Conservation (phyloP, 208 protist genomes). For the Phytomonas francai region DNA sequence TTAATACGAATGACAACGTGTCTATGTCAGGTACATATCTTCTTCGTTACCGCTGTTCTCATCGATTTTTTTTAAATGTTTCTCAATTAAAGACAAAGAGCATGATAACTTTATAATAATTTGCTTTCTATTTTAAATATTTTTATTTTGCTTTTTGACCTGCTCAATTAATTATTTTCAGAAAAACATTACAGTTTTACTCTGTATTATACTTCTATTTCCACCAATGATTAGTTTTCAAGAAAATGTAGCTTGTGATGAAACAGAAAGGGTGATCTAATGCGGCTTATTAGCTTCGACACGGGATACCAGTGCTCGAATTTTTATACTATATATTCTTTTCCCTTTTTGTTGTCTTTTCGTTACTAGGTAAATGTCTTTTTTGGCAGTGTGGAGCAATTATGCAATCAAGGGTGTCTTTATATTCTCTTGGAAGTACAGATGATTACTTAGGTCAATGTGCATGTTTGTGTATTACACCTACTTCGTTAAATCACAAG, state of each 20-base stretch:
- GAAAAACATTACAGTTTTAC: neutral
- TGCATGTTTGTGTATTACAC: neutral
- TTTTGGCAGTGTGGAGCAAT: neutral
- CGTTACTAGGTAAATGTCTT: neutral
- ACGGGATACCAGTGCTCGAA: neutral
- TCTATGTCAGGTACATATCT: neutral
- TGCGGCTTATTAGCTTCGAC: neutral
- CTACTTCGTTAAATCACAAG: conserved; percentile 10
- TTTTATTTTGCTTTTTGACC: neutral
- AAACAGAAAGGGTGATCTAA: neutral
- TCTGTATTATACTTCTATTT: conserved; percentile 4
- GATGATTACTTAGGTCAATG: conserved; percentile 16
- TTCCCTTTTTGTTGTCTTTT: neutral
- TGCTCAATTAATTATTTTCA: neutral
- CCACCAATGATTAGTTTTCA: neutral
- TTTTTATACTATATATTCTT: neutral
- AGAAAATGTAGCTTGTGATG: neutral
- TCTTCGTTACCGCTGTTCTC: conserved; percentile 11
- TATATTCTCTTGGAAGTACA: conserved; percentile 14
- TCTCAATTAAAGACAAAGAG: conserved; percentile 6
- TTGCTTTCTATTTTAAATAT: neutral
- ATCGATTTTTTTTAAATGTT: conserved; percentile 27
- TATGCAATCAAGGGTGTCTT: conserved; percentile 11
- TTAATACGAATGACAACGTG: neutral
- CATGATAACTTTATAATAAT: neutral